These are phyloP conservation scores for Lecanicillium sp. DNA, from an alignment of 2,329 filamentous ascomycete genomes.

Conservation along the genomic window DNA sequence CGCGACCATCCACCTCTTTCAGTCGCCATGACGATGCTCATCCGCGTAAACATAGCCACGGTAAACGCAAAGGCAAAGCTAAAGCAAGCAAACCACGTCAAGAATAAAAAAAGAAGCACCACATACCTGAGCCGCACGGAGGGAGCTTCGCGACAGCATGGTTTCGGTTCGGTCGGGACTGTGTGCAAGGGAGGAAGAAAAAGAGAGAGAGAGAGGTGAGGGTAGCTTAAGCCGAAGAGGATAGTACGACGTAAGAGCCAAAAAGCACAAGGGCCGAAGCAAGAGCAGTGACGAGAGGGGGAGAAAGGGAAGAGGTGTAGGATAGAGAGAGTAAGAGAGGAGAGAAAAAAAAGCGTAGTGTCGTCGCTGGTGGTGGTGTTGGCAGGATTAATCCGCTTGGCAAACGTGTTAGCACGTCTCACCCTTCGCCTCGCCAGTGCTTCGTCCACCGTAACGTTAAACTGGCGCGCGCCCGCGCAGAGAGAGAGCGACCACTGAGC, in stretches of 20 bases:
- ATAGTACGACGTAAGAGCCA: no score
- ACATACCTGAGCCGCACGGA: constrained; percentile 51
- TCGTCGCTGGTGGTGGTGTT: constrained; percentile 4
- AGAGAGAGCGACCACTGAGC: no score
- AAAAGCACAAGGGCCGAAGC: no score
- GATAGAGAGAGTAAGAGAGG: constrained; percentile 6
- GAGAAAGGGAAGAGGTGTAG: constrained; percentile 8
- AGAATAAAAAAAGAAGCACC: constrained; percentile 5
- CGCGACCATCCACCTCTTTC: background rate
- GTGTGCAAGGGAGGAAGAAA: constrained; percentile 9
- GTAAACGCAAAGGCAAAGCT: no score
- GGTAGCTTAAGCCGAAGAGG: no score
- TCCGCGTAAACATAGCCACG: no score
- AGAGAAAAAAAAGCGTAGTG: constrained; percentile 9
- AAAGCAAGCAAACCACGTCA: background rate
- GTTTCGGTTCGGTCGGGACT: constrained; percentile 16
- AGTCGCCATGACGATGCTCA: no score
- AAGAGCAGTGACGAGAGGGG: constrained; percentile 6
- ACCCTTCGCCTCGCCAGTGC: background rate
- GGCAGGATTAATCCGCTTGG: background rate
- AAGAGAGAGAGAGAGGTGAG: no score
- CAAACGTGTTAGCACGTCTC: background rate
- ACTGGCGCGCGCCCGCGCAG: background rate
- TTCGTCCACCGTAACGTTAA: background rate
- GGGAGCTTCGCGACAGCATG: constrained; percentile 55